phyloP scores from a whole-genome alignment of 2,329 filamentous ascomycete genomes.

The Microdochium trichocladiopsis region DNA sequence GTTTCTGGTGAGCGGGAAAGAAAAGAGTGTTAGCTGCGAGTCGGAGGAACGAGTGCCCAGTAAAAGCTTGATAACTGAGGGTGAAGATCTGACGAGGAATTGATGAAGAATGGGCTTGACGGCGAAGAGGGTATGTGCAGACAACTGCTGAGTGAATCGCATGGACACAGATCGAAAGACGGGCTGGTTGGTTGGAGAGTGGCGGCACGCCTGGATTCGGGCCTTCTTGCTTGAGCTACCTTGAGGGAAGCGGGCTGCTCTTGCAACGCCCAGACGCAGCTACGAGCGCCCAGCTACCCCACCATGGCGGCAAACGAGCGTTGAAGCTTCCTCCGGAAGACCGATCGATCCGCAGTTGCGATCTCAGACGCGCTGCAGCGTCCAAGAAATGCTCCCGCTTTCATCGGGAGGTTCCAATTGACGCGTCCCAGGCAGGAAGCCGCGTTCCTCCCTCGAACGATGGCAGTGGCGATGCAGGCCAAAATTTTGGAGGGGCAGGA shows the following conservation, averaged over 20 bases:
- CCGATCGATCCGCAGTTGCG: neutral
- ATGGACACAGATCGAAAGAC: neutral
- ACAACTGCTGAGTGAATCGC: neutral
- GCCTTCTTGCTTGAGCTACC: neutral
- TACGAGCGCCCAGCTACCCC: neutral
- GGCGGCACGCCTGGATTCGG: neutral
- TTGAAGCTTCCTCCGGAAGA: neutral
- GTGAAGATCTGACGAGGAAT: neutral
- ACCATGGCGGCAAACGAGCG: neutral
- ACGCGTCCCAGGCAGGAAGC: too few relatives aligned
- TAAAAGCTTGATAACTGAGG: neutral
- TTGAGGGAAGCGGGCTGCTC: neutral
- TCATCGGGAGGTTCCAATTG: too few relatives aligned
- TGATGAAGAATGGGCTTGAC: neutral
- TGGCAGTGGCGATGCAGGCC: neutral
- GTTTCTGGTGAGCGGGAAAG: neutral
- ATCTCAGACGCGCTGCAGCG: neutral
- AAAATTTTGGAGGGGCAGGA: neutral
- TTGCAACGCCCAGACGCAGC: neutral
- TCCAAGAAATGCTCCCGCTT: neutral
- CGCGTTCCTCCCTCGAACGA: too few relatives aligned
- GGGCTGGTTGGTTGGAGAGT: neutral
- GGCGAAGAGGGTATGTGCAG: neutral
- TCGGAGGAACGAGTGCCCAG: neutral
- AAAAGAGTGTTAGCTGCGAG: neutral